phyloP scores from a whole-genome alignment of 345 rosid genomes.

The Melaleuca quinquenervia region DNA sequence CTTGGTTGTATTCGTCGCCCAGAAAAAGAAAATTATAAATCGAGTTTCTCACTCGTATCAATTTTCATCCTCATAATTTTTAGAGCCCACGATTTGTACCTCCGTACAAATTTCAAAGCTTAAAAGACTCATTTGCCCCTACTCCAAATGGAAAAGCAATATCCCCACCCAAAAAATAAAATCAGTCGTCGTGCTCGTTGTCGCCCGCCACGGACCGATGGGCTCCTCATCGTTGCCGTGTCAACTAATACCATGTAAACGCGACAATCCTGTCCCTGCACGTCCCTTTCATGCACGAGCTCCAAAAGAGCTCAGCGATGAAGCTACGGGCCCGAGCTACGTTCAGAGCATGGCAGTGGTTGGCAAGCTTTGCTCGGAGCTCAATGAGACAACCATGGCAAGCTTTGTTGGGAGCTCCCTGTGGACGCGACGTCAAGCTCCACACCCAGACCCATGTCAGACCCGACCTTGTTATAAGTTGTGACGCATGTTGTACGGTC shows the following conservation, averaged over 20 bases:
- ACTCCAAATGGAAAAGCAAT: neutral
- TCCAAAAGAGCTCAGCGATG: neutral
- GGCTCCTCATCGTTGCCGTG: neutral
- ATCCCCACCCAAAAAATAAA: neutral
- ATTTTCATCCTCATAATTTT: neutral
- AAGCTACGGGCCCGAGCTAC: neutral
- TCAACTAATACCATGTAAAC: neutral
- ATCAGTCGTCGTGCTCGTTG: neutral
- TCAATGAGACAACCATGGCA: neutral
- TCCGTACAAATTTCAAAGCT: neutral
- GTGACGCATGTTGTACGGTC: neutral
- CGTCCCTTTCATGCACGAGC: neutral
- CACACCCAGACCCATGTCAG: neutral
- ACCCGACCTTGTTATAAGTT: neutral
- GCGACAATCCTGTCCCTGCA: neutral
- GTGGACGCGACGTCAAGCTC: neutral
- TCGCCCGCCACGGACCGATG: neutral
- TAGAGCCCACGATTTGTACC: neutral
- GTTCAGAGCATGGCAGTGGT: neutral
- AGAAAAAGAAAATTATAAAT: too few species aligned
- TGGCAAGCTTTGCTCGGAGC: neutral
- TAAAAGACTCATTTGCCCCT: neutral
- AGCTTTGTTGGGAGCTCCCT: neutral
- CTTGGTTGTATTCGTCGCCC: too few species aligned
- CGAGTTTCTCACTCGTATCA: neutral